Evolutionary conservation across 768 basidiomycete species (phyloP).

Genomic region (Tulasnella sp.): DNA sequence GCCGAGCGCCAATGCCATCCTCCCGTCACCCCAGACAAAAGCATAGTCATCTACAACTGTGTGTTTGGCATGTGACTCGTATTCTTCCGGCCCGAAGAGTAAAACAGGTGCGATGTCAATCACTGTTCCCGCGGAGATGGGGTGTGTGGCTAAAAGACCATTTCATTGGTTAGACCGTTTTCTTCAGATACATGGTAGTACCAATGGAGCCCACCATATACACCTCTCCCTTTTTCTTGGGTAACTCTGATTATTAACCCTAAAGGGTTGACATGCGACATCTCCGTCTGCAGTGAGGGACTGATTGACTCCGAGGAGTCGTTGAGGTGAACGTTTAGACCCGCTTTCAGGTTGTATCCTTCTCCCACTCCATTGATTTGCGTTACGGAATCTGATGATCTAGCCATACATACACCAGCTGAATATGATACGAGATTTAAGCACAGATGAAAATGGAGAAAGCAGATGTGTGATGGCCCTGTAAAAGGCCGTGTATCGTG

Average conservation of each 20-base stretch:
- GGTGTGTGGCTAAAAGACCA: conserved; percentile 34
- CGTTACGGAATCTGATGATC: too few species aligned
- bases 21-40: conserved; percentile 62
- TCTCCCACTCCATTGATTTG: too few species aligned
- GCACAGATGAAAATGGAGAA: too few species aligned
- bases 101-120: conserved; percentile 81
- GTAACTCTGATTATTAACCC: conserved; percentile 9
- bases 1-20: conserved; percentile 69
- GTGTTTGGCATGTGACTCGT: conserved; percentile 47
- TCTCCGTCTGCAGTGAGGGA: too few species aligned
- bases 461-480: too few species aligned
- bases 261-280: conserved; percentile 11
- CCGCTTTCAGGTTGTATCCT: too few species aligned
- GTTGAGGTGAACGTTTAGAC: too few species aligned
- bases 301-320: too few species aligned
- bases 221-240: conserved; percentile 38
- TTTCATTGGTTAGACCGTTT: too few species aligned
- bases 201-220: conserved; percentile 41
- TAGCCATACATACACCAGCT: too few species aligned
- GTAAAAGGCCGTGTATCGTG: too few species aligned
- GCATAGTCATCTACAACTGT: conserved; percentile 67
- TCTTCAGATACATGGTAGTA: background rate
- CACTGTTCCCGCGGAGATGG: conserved; percentile 50
- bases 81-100: conserved; percentile 62
- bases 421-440: too few species aligned